Evolutionary conservation across 805 yeast genomes (phyloP), one percentile per base, ranked within the genome.

Genomic region (Kodamaea restingae): DNA sequence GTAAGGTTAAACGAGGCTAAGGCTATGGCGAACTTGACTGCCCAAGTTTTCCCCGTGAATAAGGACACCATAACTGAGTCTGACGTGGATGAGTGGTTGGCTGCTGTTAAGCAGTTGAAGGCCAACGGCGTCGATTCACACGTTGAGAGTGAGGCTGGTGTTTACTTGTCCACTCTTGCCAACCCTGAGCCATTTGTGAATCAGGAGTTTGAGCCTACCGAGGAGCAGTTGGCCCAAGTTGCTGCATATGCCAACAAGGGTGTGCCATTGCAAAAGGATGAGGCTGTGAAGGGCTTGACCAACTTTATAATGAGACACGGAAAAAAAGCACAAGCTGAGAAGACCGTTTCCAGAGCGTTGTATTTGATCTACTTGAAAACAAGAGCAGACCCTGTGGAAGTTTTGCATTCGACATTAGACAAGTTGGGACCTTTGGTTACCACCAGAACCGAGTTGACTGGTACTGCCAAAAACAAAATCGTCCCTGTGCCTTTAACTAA

Each of bases 301-400:
- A 88, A 88, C 57, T 72, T 88, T 67, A 80, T 93, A 45, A 93
- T 93, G 98, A 80, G 86, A 56, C 81, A 87, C 56, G 98, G 98
- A 31, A 81, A 81, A 60, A 93, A 90, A 60, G 76, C 85, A 40
- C 67, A 71, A 36, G 97, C 98, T 0, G 82, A 81, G 56, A 81
- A 75, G 50, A 71, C 74, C 35, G 70, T 93, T 40, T 75, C 82
- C 38, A 75, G 82, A 55, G 95, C 97, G 0, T 70, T 93, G 37
- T 88, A 90, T 56, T 67, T 90, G 35, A 83, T 81, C 30, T 85
- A 76, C 61, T 72, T 88, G 48, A 78, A 81, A 53, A 69, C 78
- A 10, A 76, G 96, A 60, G 56, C 70, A 49, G 91, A 93, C 58
- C 98, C 98, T 3, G 81, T 90, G 17, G 75, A 75, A 32, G 71